Percentiles rank a stretch among this genome's conserved stretches.
phyloP scores from a whole-genome alignment of 2,329 filamentous ascomycete genomes.

The Beauveria rudraprayagi region DNA sequence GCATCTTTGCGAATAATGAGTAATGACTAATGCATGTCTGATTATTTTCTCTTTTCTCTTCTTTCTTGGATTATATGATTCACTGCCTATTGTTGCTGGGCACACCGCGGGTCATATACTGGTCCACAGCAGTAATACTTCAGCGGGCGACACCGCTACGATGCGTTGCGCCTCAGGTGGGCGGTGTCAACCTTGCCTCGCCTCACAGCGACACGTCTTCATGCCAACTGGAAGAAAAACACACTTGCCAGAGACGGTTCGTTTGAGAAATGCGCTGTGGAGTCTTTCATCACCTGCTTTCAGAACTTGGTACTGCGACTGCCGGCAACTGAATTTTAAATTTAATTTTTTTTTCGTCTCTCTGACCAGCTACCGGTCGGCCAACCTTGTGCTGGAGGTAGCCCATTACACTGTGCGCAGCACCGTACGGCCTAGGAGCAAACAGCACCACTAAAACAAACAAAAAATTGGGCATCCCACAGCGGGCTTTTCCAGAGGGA shows the following conservation, averaged over 20 bases:
- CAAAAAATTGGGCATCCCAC: neutral
- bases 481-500: neutral
- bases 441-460: neutral
- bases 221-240: neutral
- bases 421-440: neutral
- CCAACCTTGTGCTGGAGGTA: neutral
- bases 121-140: neutral
- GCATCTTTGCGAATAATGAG: neutral
- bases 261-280: neutral
- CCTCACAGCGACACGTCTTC: neutral
- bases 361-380: neutral
- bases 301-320: neutral
- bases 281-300: neutral
- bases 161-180: neutral
- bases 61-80: neutral
- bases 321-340: too few relatives aligned
- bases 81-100: neutral
- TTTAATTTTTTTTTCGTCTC: neutral
- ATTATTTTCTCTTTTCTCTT: neutral
- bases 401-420: neutral
- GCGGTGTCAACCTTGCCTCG: neutral
- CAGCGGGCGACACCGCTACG: neutral
- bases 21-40: neutral
- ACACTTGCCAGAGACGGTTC: too few relatives aligned
- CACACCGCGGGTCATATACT: neutral